Evolutionary conservation across 2,329 filamentous ascomycete species (phyloP), one percentile per base, ranked within the genome.

Genomic region (Aureobasidium sp.): DNA sequence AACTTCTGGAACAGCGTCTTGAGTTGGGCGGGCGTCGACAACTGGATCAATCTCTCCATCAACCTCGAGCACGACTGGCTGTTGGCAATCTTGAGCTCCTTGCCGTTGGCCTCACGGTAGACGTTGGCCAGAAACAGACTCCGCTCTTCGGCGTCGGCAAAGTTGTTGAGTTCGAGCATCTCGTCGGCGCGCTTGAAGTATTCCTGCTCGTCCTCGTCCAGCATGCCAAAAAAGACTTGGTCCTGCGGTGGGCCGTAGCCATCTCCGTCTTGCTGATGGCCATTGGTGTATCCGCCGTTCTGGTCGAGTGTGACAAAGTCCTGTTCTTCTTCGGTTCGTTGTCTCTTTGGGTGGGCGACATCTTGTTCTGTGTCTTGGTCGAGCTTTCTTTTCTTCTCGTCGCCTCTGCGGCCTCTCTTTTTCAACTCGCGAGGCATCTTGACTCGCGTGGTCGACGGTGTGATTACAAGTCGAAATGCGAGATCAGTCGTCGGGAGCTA

Each of bases 61-160:
- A 98, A 73, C 14, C 93, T 79, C 48, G 93, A 98, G 71, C 90
- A 96, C 3, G 88, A 93, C 71, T 98, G 93, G 68, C 90, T 95
- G 71, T 88, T 93, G 21, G 90, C 90, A 58, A 98, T 81, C 76
- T 97, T 98, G 64, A 98, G 76, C 69, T 97, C 93, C 71, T 97
- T 97, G 57, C 89, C 90, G 56, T 83, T 77, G 0, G 90, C 90
- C 70, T 97, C 91, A 60, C 80, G 78, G 70, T 87, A 95, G 48
- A 97, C 86, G 68, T 85, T 94, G 57, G 85, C 81, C 41, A 97
- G 67, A 62, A 79, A 79, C 17, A 73, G 62, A 7, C 62, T 59
- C 53, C 73, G 70, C 59, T 76, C 74, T 60, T 95, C 88, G 49
- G 81, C 68, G 34, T 84, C 83, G 35, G 80, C 81, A 67, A 97